These are phyloP conservation scores for Puccinia horiana DNA, from an alignment of 1,284 basidiomycete species.

Conservation along the genomic window DNA sequence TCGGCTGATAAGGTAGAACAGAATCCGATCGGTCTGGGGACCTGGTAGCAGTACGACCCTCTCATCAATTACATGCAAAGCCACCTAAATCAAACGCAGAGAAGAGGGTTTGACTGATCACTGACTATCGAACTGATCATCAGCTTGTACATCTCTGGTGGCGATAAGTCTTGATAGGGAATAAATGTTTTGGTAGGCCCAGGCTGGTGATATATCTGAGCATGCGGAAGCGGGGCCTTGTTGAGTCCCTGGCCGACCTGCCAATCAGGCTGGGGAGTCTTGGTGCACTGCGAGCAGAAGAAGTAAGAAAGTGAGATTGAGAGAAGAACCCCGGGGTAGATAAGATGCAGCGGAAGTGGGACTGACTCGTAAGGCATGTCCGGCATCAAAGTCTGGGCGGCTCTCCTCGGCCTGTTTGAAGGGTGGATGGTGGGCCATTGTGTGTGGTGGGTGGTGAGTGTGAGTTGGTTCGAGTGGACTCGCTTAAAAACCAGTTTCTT, in stretches of 20 bases:
- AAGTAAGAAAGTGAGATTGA: not conserved
- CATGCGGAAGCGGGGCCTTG: constrained; percentile 50
- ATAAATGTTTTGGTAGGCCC: constrained; percentile 25
- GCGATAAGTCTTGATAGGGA: constrained; percentile 25
- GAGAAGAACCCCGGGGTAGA: too few relatives aligned
- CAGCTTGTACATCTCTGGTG: constrained; percentile 34
- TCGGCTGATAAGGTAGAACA: constrained; percentile 67
- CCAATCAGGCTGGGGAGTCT: constrained; percentile 65
- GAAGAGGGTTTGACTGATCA: not conserved
- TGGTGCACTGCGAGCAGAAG: constrained; percentile 56
- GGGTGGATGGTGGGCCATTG: constrained; percentile 35
- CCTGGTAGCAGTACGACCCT: constrained; percentile 53
- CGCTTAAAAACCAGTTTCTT: too few relatives aligned
- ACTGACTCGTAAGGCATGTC: constrained; percentile 12
- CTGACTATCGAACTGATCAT: constrained; percentile 46
- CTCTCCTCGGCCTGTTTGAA: constrained; percentile 34
- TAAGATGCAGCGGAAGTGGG: not conserved
- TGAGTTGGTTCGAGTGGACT: too few relatives aligned
- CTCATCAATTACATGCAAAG: too few relatives aligned
- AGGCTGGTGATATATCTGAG: not conserved
- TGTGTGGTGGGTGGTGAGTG: not conserved
- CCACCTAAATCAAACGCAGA: not conserved
- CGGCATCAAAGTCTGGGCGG: constrained; percentile 22
- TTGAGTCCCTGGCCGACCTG: constrained; percentile 65
- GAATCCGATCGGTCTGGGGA: constrained; percentile 72